Percentiles rank a stretch among this genome's conserved stretches.
phyloP scores from a whole-genome alignment of 2,329 filamentous ascomycete genomes.

The Alternaria sp. region DNA sequence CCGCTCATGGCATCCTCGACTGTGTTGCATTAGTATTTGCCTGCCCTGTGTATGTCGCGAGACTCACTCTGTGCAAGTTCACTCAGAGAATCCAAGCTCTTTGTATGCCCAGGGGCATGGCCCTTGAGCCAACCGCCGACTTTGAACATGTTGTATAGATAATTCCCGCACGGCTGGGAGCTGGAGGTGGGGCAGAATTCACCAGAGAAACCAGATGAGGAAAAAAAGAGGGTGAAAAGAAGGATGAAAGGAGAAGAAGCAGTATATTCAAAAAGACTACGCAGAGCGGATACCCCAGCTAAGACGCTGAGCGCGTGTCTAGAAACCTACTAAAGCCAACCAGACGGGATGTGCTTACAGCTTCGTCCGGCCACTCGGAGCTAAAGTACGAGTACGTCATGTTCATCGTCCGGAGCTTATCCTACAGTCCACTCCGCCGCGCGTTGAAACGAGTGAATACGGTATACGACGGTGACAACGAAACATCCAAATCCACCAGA shows the following conservation, averaged over 20 bases:
- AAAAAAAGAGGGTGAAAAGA: background rate
- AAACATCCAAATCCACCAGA: background rate
- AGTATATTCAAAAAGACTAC: background rate
- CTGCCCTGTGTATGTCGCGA: background rate
- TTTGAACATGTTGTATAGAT: conserved; percentile 36
- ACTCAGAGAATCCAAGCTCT: conserved; percentile 64
- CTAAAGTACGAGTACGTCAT: conserved; percentile 29
- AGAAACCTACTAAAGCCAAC: conserved; percentile 10
- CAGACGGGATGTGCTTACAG: conserved; percentile 21
- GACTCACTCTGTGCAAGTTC: conserved; percentile 64
- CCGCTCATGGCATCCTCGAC: conserved; percentile 59
- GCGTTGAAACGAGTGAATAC: background rate
- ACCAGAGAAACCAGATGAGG: background rate
- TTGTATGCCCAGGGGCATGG: conserved; percentile 54
- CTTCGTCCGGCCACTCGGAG: conserved; percentile 26
- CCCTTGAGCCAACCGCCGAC: conserved; percentile 52
- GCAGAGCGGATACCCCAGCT: conserved; percentile 3
- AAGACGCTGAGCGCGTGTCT: conserved; percentile 9
- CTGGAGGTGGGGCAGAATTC: background rate
- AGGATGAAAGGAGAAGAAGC: background rate
- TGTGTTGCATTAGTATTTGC: conserved; percentile 34
- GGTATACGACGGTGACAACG: background rate
- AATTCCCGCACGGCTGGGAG: background rate
- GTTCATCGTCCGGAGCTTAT: conserved; percentile 10
- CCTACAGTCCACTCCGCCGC: background rate